Evolutionary conservation across 2,329 filamentous ascomycete species (phyloP).

Genomic region (Alternaria panax): DNA sequence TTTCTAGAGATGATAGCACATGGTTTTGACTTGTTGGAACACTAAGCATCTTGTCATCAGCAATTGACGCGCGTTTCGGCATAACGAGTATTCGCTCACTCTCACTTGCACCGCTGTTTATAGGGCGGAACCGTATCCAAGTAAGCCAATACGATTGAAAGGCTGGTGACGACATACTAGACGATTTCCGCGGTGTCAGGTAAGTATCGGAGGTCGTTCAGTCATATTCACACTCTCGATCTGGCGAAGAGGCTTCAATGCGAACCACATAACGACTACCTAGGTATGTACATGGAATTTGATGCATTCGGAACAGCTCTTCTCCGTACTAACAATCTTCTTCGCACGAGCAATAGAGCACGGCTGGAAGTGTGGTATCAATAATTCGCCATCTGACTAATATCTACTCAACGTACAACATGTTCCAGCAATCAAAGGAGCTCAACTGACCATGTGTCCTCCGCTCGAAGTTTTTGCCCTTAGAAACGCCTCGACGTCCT

Average conservation of each 20-base stretch:
- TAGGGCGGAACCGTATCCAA: neutral
- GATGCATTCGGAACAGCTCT: too few relatives aligned
- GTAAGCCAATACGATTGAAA: neutral
- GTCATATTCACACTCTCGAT: too few relatives aligned
- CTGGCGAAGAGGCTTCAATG: too few relatives aligned
- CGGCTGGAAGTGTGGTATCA: neutral
- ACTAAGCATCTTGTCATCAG: neutral
- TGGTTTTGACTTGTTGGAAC: rapidly evolving
- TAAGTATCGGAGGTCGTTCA: too few relatives aligned
- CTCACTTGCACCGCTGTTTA: neutral
- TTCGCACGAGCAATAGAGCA: neutral
- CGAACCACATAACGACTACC: too few relatives aligned
- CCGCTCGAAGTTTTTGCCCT: constrained; percentile 32
- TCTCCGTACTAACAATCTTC: too few relatives aligned
- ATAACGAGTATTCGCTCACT: too few relatives aligned
- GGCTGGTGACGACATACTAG: too few relatives aligned
- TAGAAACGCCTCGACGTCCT: constrained; percentile 44
- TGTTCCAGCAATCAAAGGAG: neutral
- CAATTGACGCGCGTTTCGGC: too few relatives aligned
- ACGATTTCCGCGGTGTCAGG: too few relatives aligned
- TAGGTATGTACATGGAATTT: too few relatives aligned
- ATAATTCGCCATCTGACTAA: neutral
- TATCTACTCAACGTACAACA: neutral
- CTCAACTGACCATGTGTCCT: neutral
- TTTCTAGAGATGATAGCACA: neutral